phyloP scores from a whole-genome alignment of 169 alveolate species.

The Eimeria tenella region DNA sequence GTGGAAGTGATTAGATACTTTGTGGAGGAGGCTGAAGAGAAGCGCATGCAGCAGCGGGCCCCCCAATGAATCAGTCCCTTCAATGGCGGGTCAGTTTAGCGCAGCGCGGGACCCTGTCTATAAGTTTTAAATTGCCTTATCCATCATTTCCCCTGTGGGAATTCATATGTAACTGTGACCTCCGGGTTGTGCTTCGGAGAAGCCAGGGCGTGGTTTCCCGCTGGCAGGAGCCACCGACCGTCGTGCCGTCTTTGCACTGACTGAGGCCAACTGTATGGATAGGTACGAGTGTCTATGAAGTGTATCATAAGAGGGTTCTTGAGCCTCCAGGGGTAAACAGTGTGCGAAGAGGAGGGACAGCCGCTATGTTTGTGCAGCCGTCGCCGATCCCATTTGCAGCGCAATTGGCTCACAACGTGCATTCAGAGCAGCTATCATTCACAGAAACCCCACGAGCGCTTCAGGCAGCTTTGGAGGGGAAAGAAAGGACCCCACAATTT shows the following conservation, averaged over 20 bases:
- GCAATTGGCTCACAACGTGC: not conserved
- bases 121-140: no score
- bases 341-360: not conserved
- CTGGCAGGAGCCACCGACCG: not conserved
- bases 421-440: not conserved
- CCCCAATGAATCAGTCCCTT: not conserved
- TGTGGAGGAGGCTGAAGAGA: no score
- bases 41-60: slow-evolving; percentile 62
- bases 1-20: no score
- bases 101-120: no score
- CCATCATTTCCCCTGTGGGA: no score
- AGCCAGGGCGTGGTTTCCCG: not conserved
- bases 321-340: not conserved
- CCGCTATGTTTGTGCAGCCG: not conserved
- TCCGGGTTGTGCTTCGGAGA: not conserved
- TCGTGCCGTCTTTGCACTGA: not conserved
- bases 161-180: not conserved
- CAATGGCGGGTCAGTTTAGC: no score
- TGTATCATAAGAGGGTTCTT: slow-evolving; percentile 1
- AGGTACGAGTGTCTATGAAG: not conserved
- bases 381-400: not conserved
- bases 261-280: not conserved
- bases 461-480: not conserved
- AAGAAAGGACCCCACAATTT: not conserved
- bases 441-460: not conserved